A percentile compares a stretch with the other conserved stretches of the same genome.
Evolutionary conservation across 2,329 filamentous ascomycete genomes (phyloP).

Genomic region (Leptodontidium sp.): DNA sequence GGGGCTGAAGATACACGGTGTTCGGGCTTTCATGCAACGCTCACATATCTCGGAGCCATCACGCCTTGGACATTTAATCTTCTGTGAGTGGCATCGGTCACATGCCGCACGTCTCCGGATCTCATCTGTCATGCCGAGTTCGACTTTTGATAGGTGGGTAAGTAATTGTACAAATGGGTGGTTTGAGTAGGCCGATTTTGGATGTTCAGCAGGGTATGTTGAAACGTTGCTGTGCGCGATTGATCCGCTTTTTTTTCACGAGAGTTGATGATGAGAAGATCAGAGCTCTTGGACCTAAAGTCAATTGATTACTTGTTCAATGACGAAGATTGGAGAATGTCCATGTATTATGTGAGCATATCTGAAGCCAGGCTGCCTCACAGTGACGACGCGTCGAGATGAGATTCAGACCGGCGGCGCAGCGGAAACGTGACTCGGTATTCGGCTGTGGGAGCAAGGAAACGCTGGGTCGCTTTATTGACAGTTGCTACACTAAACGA

Average conservation of each 20-base stretch:
- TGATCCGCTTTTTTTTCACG: not conserved
- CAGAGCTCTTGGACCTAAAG: not conserved
- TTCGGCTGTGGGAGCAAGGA: not conserved
- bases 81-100: slow-evolving; percentile 57
- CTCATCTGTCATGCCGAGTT: slow-evolving; percentile 34
- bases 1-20: slow-evolving; percentile 55
- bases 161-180: not conserved
- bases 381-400: not conserved
- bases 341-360: not conserved
- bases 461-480: not conserved
- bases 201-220: too few relatives aligned
- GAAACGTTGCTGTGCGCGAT: not conserved
- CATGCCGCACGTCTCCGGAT: slow-evolving; percentile 46
- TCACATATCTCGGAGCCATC: slow-evolving; percentile 49
- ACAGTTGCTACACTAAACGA: not conserved
- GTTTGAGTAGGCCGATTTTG: not conserved
- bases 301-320: too few relatives aligned
- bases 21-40: slow-evolving; percentile 53
- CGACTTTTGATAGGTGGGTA: not conserved
- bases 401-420: not conserved
- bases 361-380: not conserved
- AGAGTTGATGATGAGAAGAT: not conserved
- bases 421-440: slow-evolving; percentile 4
- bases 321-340: not conserved
- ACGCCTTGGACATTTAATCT: slow-evolving; percentile 55